These are phyloP conservation scores for Rhizodiscina lignyota DNA, from an alignment of 495 filamentous ascomycete genomes.

Conservation along the genomic window DNA sequence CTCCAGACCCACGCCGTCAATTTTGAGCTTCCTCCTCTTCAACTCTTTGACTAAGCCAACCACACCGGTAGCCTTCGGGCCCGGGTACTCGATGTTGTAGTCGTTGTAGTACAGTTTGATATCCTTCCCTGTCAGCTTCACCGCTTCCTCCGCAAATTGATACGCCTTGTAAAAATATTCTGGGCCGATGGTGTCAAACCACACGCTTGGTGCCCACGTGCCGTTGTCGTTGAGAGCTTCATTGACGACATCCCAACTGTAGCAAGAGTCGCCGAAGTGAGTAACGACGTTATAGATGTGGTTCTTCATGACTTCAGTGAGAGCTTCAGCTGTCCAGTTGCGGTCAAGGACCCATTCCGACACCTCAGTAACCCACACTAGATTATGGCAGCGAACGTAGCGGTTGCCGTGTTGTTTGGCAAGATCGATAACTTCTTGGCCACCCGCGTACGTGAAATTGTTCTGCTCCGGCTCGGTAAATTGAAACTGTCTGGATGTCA, in stretches of 20 bases:
- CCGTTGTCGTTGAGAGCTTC: conserved; percentile 21
- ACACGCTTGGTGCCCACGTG: conserved; percentile 12
- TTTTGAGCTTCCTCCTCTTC: conserved; percentile 30
- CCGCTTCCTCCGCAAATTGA: conserved; percentile 20
- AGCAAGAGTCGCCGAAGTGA: conserved; percentile 17
- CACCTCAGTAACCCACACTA: conserved; percentile 21
- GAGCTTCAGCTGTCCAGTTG: conserved; percentile 13
- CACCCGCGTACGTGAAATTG: conserved; percentile 20
- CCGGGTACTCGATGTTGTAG: conserved; percentile 43
- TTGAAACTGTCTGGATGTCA: conserved; percentile 13
- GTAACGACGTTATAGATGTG: conserved; percentile 18
- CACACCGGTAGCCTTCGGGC: conserved; percentile 30
- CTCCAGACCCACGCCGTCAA: conserved; percentile 45
- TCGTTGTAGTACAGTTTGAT: conserved; percentile 54
- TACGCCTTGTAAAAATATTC: conserved; percentile 19
- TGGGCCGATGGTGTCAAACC: conserved; percentile 14
- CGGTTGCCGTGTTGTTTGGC: conserved; percentile 6
- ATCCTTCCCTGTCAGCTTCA: conserved; percentile 21
- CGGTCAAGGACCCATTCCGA: conserved; percentile 17
- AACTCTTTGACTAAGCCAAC: conserved; percentile 30
- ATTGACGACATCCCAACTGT: conserved; percentile 25
- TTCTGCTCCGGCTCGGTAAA: conserved; percentile 25
- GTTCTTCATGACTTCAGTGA: conserved; percentile 14
- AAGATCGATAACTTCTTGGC: conserved; percentile 13
- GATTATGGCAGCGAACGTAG: conserved; percentile 21